A percentile compares a stretch with the other conserved stretches of the same genome.
Conservation (phyloP, 192 early-diverging fungal species). For the Haplosporangium gracile region DNA sequence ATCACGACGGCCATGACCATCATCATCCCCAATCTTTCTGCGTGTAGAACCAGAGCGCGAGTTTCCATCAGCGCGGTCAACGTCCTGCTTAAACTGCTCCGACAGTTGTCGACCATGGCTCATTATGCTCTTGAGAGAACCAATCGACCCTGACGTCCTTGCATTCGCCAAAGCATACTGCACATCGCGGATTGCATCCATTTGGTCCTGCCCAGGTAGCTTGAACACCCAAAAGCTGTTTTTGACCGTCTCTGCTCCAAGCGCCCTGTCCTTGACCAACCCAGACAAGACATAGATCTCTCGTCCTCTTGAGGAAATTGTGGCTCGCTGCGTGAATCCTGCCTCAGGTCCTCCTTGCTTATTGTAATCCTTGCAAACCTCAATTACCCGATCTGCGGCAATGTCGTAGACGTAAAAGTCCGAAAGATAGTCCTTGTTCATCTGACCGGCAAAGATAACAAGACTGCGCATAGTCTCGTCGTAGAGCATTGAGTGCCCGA, state of each 20-base stretch:
- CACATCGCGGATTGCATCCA: conserved; percentile 44
- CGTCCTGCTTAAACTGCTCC: not conserved
- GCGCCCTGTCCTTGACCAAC: conserved; percentile 67
- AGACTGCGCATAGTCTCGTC: conserved; percentile 79
- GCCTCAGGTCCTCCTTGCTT: conserved; percentile 83
- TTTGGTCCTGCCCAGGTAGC: conserved; percentile 59
- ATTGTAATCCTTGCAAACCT: conserved; percentile 81
- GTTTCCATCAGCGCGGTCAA: not conserved
- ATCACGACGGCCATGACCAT: conserved; percentile 8
- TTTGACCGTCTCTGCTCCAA: conserved; percentile 73
- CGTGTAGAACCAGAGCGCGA: not conserved
- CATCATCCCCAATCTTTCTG: conserved; percentile 14
- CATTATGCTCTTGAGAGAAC: conserved; percentile 54
- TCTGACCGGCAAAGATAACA: conserved; percentile 92
- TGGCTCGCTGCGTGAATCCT: conserved; percentile 87
- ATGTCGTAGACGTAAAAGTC: conserved; percentile 91
- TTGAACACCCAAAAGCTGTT: conserved; percentile 86
- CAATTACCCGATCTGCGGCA: conserved; percentile 81
- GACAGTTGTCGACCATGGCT: conserved; percentile 31
- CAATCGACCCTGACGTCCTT: conserved; percentile 28
- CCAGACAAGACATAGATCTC: conserved; percentile 92
- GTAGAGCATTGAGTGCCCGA: conserved; percentile 93
- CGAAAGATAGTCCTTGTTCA: conserved; percentile 82
- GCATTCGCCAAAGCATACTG: conserved; percentile 31
- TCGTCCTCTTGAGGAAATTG: conserved; percentile 80